phyloP scores from a whole-genome alignment of 495 filamentous ascomycete species.

The Tuber umbilicatum region DNA sequence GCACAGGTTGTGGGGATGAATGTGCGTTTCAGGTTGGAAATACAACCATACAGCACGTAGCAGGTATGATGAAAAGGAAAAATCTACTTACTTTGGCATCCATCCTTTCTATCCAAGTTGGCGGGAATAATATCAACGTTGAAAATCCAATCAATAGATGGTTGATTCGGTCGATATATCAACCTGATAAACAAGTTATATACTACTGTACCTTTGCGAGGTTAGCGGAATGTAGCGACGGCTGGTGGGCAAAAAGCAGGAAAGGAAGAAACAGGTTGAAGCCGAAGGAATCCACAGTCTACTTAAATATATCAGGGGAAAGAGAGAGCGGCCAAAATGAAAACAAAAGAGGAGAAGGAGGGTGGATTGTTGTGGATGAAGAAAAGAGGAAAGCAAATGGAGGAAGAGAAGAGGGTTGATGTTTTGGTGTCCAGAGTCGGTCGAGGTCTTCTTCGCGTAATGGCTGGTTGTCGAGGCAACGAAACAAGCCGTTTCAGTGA shows the following conservation, averaged over 20 bases:
- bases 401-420: conserved; percentile 37
- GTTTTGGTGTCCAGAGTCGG: conserved; percentile 18
- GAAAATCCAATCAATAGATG: conserved; percentile 12
- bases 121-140: conserved; percentile 33
- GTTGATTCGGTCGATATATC: conserved; percentile 19
- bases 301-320: conserved; percentile 21
- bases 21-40: conserved; percentile 24
- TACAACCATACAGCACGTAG: conserved; percentile 23
- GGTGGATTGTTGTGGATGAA: conserved; percentile 39
- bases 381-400: conserved; percentile 23
- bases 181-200: conserved; percentile 30
- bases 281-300: conserved; percentile 21
- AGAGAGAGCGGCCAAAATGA: conserved; percentile 24
- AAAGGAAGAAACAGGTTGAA: conserved; percentile 24
- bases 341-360: conserved; percentile 34
- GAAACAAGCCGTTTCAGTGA: background rate
- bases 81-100: conserved; percentile 43
- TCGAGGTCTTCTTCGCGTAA: conserved; percentile 23
- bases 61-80: conserved; percentile 13
- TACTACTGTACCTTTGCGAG: conserved; percentile 30
- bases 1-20: conserved; percentile 20
- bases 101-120: conserved; percentile 41
- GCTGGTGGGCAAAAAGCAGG: conserved; percentile 12
- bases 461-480: conserved; percentile 30
- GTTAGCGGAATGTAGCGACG: conserved; percentile 24